Base-by-base conservation (phyloP, 106 monocot species). In the Chionographis japonica region DNA sequence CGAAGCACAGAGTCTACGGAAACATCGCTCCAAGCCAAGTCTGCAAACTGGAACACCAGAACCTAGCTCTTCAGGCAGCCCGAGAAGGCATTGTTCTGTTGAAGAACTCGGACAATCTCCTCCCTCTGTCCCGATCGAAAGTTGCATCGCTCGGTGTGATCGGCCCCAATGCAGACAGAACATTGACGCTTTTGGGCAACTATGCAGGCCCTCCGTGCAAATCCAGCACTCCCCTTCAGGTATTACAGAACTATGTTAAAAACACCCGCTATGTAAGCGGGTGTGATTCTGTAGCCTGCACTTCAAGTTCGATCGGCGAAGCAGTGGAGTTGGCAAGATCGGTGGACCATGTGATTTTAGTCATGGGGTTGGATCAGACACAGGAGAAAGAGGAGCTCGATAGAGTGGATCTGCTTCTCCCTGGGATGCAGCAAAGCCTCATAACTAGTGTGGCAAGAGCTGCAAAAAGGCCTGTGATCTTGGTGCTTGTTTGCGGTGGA, bases 151-250 rank as follows among this genome's bases (percentile, higher is more conserved):
- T 97, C 12, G 95, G 58, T 3, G 82, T 97, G 20, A 86, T 97
- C 12, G 92, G 95, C n/a, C 91, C 89, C 7, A 97, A 97, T 60
- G 89, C 95, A 42, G 88, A 97, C 77, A 82, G 61, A 41, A 72
- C 66, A 0, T 40, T 15, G 46, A 65, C 37, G 43, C 79, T 92
- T 37, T 60, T 86, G 12, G 95, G 95, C 3, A 92, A 97, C 74
- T 97, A 97, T 66, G 71, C 67, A 13, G 95, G 95, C 9, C 88
- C 94, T 8, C 91, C 94, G 11, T 95, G 94, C 79, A 76, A 63
- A 46, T 69, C 73, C 14, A 59, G 79, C 16, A 80, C 84, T 39
- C 89, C 97, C 19, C 68, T 89, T 8, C 59, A 74, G 40, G 86
- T 73, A 17, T 56, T 97, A 52, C 77, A 81, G 63, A 76, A 63